Evolutionary conservation across 768 basidiomycete genomes (phyloP), one percentile per base, ranked within the genome.

Genomic region (Boletus rex-veris): DNA sequence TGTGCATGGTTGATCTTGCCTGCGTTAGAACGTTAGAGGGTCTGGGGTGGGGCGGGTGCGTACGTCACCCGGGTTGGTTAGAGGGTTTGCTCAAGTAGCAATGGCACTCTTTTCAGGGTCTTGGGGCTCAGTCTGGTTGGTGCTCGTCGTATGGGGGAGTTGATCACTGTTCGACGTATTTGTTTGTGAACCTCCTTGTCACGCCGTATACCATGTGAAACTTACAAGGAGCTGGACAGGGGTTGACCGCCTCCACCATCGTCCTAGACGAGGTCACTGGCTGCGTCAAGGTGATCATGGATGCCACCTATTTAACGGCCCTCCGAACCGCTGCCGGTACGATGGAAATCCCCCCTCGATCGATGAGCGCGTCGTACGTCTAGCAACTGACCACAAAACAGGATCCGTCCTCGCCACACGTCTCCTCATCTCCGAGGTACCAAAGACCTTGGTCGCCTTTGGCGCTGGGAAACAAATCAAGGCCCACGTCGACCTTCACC

Each of bases 251-350:
- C 0, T 85, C 84, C 0, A 95, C 89, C 0, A 66, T 92, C 39
- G 78, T 94, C 3, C 62, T 96, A 9, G 84, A 94, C 63, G 88
- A 91, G 58, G 60, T 55, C 2, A 84, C 80, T 0, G 92, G 92
- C 1, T 71, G 73, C 0, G 78, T 85, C n/a, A 85, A 79, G 57
- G 91, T 88, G 0, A 71, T 95, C 33, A 71, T 96, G 18, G 94
- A 95, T 63, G 87, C 92, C 1, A 74, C 85, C 28, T 77, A 75
- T 37, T 71, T 95, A 61, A 95, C 93, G 3, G 88, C 92, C 6
- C 69, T 21, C 3, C 3, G 93, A 40, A 96, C 88, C 52, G 91
- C 91, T 47, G 88, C 88, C 57, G 88, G 91, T 86, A 55, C 53
- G 71, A 50, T 49, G 16, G 1, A 3, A 36, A n/a, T 45, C 30